Evolutionary conservation across 768 basidiomycete species (phyloP), one percentile per base, ranked within the genome.

Genomic region (Boletus bicolor): DNA sequence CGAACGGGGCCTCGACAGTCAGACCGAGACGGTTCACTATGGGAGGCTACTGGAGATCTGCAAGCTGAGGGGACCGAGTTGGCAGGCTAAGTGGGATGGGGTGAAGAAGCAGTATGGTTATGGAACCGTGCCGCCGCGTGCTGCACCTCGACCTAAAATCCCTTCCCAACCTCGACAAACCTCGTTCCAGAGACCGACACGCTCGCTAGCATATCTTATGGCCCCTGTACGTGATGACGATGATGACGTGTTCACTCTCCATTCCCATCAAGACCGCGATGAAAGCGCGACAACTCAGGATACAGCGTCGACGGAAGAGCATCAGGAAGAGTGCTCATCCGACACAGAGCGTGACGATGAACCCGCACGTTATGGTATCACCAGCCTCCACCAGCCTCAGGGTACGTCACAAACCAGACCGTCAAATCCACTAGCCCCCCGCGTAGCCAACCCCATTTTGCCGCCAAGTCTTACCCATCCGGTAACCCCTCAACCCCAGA

Each of bases 1-100:
- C 55, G 86, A 89, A 61, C 80, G 85, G 2, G 86, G 86, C 3
- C 72, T 93, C n/a, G 88, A 92, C 58, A 79, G 85, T 21, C 83
- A 86, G 58, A 76, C 81, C 8, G 92, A 93, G 68, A 88, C 89
- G 10, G 76, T 86, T 4, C 90, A 87, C 65, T 95, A 93, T 68
- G 83, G 84, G 19, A 89, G 91, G 68, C 71, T 95, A 32, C 73
- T 95, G 56, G 92, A 93, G 69, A 75, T 95, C 4, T 89, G 89
- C 44, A 90, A 88, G 41, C 66, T 93, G 63, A 89, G 84, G 72
- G 93, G 89, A 10, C 77, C 76, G 54, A 87, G 82, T 65, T 95
- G 92, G 91, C 82, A 77, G 32, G 86, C 84, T 32, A 92, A 92
- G 70, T 95, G 93, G 93, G 75, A 75, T 35, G 76, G 76, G 59